phyloP scores from a whole-genome alignment of 768 basidiomycete species.

The Pleurotus eryngii region DNA sequence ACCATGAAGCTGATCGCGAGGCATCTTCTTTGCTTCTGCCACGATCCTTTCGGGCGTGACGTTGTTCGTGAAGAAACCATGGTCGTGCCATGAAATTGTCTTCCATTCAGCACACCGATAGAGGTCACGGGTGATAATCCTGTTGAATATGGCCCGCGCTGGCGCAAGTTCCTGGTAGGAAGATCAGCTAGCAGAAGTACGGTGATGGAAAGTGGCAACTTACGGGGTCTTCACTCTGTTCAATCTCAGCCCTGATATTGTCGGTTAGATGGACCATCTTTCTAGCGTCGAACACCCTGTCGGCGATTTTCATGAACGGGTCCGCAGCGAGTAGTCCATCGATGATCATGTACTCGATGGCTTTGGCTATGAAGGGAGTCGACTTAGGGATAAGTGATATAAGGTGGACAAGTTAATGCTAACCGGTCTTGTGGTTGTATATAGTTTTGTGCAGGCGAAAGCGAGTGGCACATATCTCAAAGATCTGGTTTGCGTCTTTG shows the following conservation, averaged over 20 bases:
- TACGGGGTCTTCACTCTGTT: slow-evolving; percentile 49
- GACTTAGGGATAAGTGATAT: neutral
- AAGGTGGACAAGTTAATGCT: slow-evolving; percentile 13
- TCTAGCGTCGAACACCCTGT: slow-evolving; percentile 51
- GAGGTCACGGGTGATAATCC: slow-evolving; percentile 60
- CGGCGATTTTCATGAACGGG: slow-evolving; percentile 56
- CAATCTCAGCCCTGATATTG: slow-evolving; percentile 57
- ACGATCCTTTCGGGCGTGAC: slow-evolving; percentile 45
- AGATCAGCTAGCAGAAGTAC: neutral
- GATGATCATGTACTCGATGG: slow-evolving; percentile 83
- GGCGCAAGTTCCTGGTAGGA: slow-evolving; percentile 50
- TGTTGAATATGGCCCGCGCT: slow-evolving; percentile 58
- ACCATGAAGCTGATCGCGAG: slow-evolving; percentile 13
- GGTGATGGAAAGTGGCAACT: slow-evolving; percentile 11
- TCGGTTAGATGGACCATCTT: slow-evolving; percentile 68
- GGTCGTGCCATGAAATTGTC: slow-evolving; percentile 37
- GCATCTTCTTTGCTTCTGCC: slow-evolving; percentile 29
- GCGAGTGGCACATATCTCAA: slow-evolving; percentile 68
- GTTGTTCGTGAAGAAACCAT: slow-evolving; percentile 29
- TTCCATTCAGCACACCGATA: slow-evolving; percentile 72
- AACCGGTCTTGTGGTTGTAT: slow-evolving; percentile 80
- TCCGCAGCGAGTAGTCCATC: slow-evolving; percentile 73
- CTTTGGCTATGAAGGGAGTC: slow-evolving; percentile 47
- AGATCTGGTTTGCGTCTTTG: slow-evolving; percentile 76
- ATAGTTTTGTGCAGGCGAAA: slow-evolving; percentile 80